Base-by-base conservation (phyloP, 495 filamentous ascomycete genomes). In the Hypoxylon lienhwacheense region DNA sequence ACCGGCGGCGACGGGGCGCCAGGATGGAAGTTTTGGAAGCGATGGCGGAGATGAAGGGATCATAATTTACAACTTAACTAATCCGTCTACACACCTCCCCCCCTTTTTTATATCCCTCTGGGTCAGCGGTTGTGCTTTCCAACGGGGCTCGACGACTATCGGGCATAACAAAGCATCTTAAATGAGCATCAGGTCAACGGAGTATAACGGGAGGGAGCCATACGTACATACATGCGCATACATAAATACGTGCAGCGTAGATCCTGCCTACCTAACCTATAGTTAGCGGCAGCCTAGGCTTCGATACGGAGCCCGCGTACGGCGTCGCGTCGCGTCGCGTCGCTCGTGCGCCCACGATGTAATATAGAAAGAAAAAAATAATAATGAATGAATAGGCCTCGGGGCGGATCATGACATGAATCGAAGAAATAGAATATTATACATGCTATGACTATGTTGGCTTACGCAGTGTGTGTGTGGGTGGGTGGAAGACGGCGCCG, bases 11-110 rank as follows among this genome's bases (percentile, higher is more conserved):
- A 51, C 10, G 32, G 53, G 11, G 12, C 49, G 5, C 61, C 63
- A 12, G 65, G 68, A 57, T 78, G 74, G 74, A 72, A 68, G 50
- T 77, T 78, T 47, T 78, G 76, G 76, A 59, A 57, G 59, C 66
- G 66, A 50, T 65, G 64, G 64, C 57, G 57, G 41, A 47, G 24
- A 56, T 67, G 51, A 65, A 61, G 24, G 47, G 49, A 19, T 19
- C 12, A 48, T 35, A 3, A 36, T 31, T 49, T 12, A 41, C 17
- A n/a, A 26, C 35, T 44, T 45, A 14, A 37, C 44, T 41, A n/a
- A 32, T 16, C n/a, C n/a, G n/a, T n/a, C n/a, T n/a, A n/a, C n/a
- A n/a, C n/a, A n/a, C n/a, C n/a, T n/a, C n/a, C n/a, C n/a, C n/a
- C n/a, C n/a, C n/a, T n/a, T n/a, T n/a, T n/a, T n/a, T n/a, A n/a